Conservation (phyloP, 2,329 filamentous ascomycete species). For the Penicillium vulpinum region DNA sequence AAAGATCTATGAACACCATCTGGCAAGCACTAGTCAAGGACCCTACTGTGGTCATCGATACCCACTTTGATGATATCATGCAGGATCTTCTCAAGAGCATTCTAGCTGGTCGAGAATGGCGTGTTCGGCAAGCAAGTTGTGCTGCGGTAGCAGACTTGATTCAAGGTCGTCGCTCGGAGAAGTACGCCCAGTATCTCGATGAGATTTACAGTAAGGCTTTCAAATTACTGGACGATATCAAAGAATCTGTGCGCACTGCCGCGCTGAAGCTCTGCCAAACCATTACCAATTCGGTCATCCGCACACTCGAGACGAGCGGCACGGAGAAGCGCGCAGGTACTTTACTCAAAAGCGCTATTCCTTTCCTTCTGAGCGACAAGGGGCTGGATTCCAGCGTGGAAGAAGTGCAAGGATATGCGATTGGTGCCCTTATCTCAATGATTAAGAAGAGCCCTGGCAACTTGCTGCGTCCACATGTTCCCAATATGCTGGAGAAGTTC, state of each 20-base stretch:
- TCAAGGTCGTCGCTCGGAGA: constrained; percentile 71
- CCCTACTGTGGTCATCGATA: constrained; percentile 70
- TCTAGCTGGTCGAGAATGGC: constrained; percentile 81
- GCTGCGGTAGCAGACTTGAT: constrained; percentile 85
- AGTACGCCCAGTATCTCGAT: constrained; percentile 81
- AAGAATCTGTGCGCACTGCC: constrained; percentile 78
- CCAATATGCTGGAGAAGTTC: constrained; percentile 76
- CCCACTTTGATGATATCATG: constrained; percentile 86
- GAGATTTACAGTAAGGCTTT: constrained; percentile 84
- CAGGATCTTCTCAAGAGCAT: constrained; percentile 82
- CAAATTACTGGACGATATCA: constrained; percentile 94
- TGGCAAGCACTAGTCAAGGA: constrained; percentile 97
- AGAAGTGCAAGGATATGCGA: constrained; percentile 82
- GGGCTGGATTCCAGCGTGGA: constrained; percentile 85
- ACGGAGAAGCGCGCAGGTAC: constrained; percentile 64
- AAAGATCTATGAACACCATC: constrained; percentile 94
- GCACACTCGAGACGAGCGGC: constrained; percentile 78
- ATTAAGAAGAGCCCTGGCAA: constrained; percentile 82
- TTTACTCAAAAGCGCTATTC: constrained; percentile 83
- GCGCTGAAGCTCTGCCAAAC: constrained; percentile 80
- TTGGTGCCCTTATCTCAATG: constrained; percentile 80
- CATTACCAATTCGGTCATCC: constrained; percentile 80
- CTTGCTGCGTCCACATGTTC: constrained; percentile 75
- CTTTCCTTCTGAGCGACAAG: constrained; percentile 84
- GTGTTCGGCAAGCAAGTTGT: constrained; percentile 88